Percentiles rank a stretch among this genome's conserved stretches.
Evolutionary conservation across 805 yeast species (phyloP).

Genomic region (Zygosaccharomyces siamensis): DNA sequence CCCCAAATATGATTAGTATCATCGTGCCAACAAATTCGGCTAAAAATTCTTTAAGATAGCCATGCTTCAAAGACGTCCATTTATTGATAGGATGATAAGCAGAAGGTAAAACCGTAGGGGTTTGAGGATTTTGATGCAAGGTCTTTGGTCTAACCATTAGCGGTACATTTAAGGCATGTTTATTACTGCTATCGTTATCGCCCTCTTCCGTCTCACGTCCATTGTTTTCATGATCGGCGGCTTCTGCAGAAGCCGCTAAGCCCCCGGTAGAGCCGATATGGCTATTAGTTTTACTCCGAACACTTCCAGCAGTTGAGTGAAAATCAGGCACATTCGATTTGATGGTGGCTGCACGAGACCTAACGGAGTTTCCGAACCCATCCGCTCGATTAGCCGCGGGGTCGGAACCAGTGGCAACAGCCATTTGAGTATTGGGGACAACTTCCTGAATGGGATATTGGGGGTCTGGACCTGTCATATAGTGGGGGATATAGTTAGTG

Average conservation of each 20-base stretch:
- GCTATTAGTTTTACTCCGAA: too few species aligned
- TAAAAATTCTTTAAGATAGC: conserved; percentile 40
- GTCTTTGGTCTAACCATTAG: conserved; percentile 36
- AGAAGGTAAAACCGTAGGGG: conserved; percentile 37
- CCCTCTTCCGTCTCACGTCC: background rate
- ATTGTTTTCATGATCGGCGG: background rate
- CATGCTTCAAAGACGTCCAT: conserved; percentile 36
- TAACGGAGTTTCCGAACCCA: conserved; percentile 5
- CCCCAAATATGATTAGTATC: conserved; percentile 44
- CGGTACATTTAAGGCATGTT: conserved; percentile 20
- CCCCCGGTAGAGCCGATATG: background rate
- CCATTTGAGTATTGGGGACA: conserved; percentile 30
- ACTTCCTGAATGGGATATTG: conserved; percentile 32
- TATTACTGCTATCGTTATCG: conserved; percentile 2
- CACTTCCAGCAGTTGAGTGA: background rate
- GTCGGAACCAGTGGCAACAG: conserved; percentile 18
- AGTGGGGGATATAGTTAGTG: conserved; percentile 29
- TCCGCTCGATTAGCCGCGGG: background rate
- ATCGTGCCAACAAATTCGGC: conserved; percentile 52
- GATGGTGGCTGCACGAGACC: conserved; percentile 20
- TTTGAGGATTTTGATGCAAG: conserved; percentile 36
- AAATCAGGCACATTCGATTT: conserved; percentile 23
- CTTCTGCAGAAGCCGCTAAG: conserved; percentile 6
- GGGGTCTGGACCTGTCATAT: conserved; percentile 13
- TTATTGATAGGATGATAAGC: conserved; percentile 35